These are phyloP conservation scores for Euclidium syriacum DNA, from an alignment of 345 rosid species.

Conservation along the genomic window DNA sequence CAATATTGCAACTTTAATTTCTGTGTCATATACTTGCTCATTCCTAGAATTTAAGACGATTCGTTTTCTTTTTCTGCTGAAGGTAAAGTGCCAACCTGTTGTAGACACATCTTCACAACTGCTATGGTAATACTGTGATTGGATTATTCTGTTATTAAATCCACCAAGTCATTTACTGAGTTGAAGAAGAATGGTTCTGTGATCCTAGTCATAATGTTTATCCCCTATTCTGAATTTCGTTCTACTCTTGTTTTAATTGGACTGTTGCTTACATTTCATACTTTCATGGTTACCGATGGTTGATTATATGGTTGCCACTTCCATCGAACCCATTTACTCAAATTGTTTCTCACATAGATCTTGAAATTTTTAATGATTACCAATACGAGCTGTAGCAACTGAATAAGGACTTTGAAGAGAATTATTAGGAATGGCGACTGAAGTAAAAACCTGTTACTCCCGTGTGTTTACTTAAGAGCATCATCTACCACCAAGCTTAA, in stretches of 20 bases:
- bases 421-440: not conserved
- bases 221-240: not conserved
- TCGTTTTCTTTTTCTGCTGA: conserved; percentile 22
- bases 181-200: not conserved
- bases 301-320: not conserved
- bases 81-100: conserved; percentile 93
- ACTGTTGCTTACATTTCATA: not conserved
- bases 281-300: not conserved
- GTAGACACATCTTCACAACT: conserved; percentile 51
- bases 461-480: not conserved
- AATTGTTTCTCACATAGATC: not conserved
- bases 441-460: not conserved
- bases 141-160: not conserved
- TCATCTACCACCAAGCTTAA: conserved; percentile 1
- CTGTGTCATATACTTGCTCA: not conserved
- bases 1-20: not conserved
- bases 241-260: not conserved
- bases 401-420: not conserved
- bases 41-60: conserved; percentile 8
- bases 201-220: not conserved
- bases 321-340: not conserved
- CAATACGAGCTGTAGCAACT: not conserved
- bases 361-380: not conserved
- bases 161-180: not conserved
- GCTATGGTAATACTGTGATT: conserved; percentile 55